These are phyloP conservation scores for Candida boleticola DNA, from an alignment of 805 yeast genomes.

Conservation along the genomic window DNA sequence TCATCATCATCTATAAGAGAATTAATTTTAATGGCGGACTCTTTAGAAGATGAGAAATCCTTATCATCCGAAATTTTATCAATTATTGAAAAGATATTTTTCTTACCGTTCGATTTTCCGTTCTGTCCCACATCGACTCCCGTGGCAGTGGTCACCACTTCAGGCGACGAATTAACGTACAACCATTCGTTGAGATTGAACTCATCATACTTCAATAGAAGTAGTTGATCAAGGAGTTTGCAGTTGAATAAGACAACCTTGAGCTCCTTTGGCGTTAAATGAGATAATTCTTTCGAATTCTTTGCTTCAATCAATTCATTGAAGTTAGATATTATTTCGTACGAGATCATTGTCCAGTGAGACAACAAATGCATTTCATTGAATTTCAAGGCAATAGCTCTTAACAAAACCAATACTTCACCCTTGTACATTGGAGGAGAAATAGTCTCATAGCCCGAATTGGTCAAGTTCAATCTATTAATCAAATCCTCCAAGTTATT, in stretches of 20 bases:
- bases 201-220: constrained; percentile 72
- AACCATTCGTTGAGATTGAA: constrained; percentile 81
- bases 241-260: constrained; percentile 55
- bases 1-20: constrained; percentile 15
- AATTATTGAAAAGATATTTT: constrained; percentile 35
- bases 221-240: constrained; percentile 73
- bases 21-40: constrained; percentile 32
- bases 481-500: constrained; percentile 48
- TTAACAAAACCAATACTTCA: constrained; percentile 54
- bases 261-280: constrained; percentile 35
- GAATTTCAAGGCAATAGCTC: constrained; percentile 64
- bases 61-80: constrained; percentile 45
- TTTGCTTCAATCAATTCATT: constrained; percentile 26
- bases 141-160: constrained; percentile 45
- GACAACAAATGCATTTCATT: constrained; percentile 63
- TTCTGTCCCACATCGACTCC: not conserved
- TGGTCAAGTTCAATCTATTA: constrained; percentile 18
- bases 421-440: constrained; percentile 33
- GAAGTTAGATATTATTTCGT: constrained; percentile 57
- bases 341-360: constrained; percentile 67
- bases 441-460: constrained; percentile 14
- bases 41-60: constrained; percentile 30
- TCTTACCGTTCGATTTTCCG: constrained; percentile 8
- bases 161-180: constrained; percentile 68
- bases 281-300: constrained; percentile 21